phyloP scores from a whole-genome alignment of 176 grass and related monocot species.

The Otatea glauca region DNA sequence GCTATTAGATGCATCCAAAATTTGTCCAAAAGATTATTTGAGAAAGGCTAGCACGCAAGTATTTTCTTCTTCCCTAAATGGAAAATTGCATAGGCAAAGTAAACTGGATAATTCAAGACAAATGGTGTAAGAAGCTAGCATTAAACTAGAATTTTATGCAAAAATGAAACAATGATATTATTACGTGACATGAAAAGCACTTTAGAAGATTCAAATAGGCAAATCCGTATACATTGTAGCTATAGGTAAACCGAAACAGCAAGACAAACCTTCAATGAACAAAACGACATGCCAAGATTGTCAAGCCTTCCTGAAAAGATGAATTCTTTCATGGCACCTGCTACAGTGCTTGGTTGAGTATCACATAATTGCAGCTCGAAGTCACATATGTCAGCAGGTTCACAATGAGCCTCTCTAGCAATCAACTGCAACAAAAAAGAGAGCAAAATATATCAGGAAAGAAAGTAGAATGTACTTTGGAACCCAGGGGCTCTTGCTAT shows the following conservation, averaged over 20 bases:
- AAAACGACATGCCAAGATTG: conserved; percentile 99
- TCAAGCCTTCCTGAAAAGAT: conserved; percentile 98
- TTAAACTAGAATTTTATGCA: neutral
- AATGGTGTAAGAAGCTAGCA: neutral
- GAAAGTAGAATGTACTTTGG: neutral
- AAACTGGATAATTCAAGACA: conserved; percentile 6
- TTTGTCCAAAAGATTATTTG: neutral
- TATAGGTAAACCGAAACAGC: conserved; percentile 5
- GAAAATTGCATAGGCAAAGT: neutral
- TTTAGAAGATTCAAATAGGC: conserved; percentile 21
- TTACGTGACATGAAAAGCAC: neutral
- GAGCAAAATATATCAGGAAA: conserved; percentile 8
- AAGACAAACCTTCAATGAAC: conserved; percentile 74
- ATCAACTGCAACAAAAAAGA: conserved; percentile 66
- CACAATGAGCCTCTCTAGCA: conserved; percentile 72
- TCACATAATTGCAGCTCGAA: conserved; percentile 97
- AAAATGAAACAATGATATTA: neutral
- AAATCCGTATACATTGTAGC: neutral
- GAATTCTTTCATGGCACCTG: conserved; percentile 91
- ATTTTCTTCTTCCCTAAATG: neutral
- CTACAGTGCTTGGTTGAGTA: conserved; percentile 84
- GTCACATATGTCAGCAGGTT: conserved; percentile 82
- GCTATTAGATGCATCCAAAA: neutral
- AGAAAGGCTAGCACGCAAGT: conserved; percentile 16
- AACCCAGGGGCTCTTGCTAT: conserved; percentile 14